Percentiles rank a stretch among this genome's conserved stretches.
Conservation (phyloP, 371 early-diverging fungal genomes). For the Thermomucor indicae-seudaticae region DNA sequence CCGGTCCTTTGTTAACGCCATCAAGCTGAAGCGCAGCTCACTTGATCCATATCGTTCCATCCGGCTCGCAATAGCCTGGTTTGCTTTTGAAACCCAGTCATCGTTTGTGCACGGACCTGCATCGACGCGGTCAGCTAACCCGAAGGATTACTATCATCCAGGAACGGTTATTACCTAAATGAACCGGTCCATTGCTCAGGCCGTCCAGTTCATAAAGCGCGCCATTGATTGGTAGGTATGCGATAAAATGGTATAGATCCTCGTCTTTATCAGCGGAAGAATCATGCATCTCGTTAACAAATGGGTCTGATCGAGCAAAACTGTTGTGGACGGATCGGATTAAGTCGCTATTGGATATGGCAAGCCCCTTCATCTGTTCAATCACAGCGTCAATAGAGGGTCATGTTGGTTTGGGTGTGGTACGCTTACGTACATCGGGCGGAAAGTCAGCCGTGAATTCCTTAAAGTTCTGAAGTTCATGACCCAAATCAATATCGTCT, state of each 20-base stretch:
- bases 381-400: not conserved
- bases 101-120: slow-evolving; percentile 57
- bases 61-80: slow-evolving; percentile 66
- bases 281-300: slow-evolving; percentile 65
- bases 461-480: slow-evolving; percentile 71
- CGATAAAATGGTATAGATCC: slow-evolving; percentile 86
- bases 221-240: slow-evolving; percentile 79
- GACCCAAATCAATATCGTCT: slow-evolving; percentile 67
- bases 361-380: slow-evolving; percentile 71
- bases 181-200: slow-evolving; percentile 65
- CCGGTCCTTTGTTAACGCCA: slow-evolving; percentile 78
- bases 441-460: slow-evolving; percentile 75
- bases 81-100: slow-evolving; percentile 68
- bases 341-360: slow-evolving; percentile 77
- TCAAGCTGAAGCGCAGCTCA: slow-evolving; percentile 84
- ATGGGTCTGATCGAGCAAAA: slow-evolving; percentile 77
- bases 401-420: not conserved
- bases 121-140: not conserved
- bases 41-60: slow-evolving; percentile 62
- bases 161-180: slow-evolving; percentile 39
- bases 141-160: not conserved
- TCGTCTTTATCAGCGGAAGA: slow-evolving; percentile 62
- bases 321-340: slow-evolving; percentile 84
- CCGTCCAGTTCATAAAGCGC: slow-evolving; percentile 88
- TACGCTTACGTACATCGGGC: slow-evolving; percentile 61